Evolutionary conservation across 306 rosid species (phyloP).

Genomic region (Gillenia trifoliata): DNA sequence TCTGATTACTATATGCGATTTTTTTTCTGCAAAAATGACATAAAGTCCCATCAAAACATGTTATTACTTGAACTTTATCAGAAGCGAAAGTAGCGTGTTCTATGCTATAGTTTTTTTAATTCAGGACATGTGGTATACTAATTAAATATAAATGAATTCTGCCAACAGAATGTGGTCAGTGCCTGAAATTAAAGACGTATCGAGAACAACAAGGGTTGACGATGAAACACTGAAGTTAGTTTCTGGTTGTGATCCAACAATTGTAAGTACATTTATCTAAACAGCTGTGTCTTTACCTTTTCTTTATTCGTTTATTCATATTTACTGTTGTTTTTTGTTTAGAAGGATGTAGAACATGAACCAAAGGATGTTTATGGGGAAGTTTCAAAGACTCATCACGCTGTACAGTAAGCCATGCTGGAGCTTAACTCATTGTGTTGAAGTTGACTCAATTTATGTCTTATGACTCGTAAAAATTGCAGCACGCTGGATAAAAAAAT

Average conservation of each 20-base stretch:
- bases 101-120: background rate
- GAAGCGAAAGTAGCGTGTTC: background rate
- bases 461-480: slow-evolving; percentile 17
- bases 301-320: background rate
- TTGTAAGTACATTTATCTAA: slow-evolving; percentile 27
- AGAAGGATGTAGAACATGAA: slow-evolving; percentile 34
- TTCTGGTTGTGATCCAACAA: slow-evolving; percentile 35
- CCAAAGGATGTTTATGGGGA: slow-evolving; percentile 37
- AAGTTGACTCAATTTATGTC: slow-evolving; percentile 1
- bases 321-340: slow-evolving; percentile 8
- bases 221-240: slow-evolving; percentile 25
- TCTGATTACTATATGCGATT: background rate
- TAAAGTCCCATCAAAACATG: background rate
- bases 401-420: slow-evolving; percentile 38
- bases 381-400: slow-evolving; percentile 44
- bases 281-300: background rate
- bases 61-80: background rate
- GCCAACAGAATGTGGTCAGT: slow-evolving; percentile 38
- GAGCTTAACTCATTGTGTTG: background rate
- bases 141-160: background rate
- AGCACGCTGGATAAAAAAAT: slow-evolving; percentile 52
- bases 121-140: background rate
- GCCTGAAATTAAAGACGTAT: slow-evolving; percentile 38
- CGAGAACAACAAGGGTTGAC: slow-evolving; percentile 28
- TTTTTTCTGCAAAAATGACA: background rate